Evolutionary conservation across 2,329 filamentous ascomycete species (phyloP).

Genomic region (Penicillium sp.): DNA sequence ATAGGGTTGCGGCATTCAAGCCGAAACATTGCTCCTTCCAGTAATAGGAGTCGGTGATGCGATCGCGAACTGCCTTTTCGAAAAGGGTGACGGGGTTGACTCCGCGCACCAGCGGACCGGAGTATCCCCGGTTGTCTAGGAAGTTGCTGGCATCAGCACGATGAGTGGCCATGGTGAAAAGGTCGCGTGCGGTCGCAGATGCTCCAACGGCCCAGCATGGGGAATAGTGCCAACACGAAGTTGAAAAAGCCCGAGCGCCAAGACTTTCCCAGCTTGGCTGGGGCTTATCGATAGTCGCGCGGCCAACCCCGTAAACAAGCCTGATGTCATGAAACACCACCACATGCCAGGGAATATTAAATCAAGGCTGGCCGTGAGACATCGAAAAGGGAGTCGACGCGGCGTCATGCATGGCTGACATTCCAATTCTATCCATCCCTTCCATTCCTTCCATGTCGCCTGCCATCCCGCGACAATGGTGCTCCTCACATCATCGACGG

Average conservation of each 20-base stretch:
- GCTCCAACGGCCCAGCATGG: neutral
- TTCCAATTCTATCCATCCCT: slow-evolving; percentile 13
- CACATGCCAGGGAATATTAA: neutral
- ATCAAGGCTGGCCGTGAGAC: slow-evolving; percentile 3
- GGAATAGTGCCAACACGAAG: neutral
- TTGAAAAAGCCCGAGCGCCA: slow-evolving; percentile 10
- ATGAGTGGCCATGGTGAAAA: slow-evolving; percentile 53
- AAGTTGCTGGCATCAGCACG: slow-evolving; percentile 75
- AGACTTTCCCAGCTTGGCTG: slow-evolving; percentile 23
- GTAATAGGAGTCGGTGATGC: slow-evolving; percentile 93
- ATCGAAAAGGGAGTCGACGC: neutral
- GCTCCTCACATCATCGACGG: slow-evolving; percentile 47
- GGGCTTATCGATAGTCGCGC: slow-evolving; percentile 43
- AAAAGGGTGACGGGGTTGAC: slow-evolving; percentile 94
- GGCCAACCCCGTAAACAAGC: slow-evolving; percentile 37
- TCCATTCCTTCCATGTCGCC: slow-evolving; percentile 17
- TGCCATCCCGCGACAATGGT: slow-evolving; percentile 40
- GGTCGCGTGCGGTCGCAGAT: neutral
- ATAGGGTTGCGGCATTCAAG: slow-evolving; percentile 76
- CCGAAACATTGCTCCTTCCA: slow-evolving; percentile 99
- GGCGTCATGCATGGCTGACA: slow-evolving; percentile 14
- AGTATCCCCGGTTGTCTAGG: slow-evolving; percentile 87
- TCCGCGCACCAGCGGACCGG: slow-evolving; percentile 75
- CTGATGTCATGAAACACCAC: slow-evolving; percentile 26
- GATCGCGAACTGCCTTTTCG: slow-evolving; percentile 93